Evolutionary conservation across 176 grass and related monocot genomes (phyloP).

Genomic region (Puccinellia tenuiflora): DNA sequence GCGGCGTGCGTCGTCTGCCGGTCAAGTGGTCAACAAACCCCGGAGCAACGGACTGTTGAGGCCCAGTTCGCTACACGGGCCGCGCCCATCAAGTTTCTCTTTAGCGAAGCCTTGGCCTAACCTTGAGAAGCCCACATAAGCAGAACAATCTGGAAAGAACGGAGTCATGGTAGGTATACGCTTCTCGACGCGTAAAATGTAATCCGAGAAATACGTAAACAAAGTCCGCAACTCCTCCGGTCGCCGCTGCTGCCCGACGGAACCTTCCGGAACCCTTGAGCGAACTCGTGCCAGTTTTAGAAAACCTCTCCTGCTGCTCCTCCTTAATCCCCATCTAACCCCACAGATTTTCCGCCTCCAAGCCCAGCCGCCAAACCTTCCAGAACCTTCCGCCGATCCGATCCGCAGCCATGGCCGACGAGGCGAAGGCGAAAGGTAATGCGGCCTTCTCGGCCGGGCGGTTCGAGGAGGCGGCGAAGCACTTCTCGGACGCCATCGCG

Average conservation of each 20-base stretch:
- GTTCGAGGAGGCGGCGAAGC: slow-evolving; percentile 57
- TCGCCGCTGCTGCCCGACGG: background rate
- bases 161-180: background rate
- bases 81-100: background rate
- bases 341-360: background rate
- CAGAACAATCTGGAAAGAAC: no score
- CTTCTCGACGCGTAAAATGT: background rate
- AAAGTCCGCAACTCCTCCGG: slow-evolving; percentile 25
- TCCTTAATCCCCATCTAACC: slow-evolving; percentile 12
- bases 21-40: background rate
- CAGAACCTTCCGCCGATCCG: slow-evolving; percentile 16
- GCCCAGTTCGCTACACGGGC: background rate
- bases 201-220: background rate
- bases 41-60: background rate
- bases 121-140: no score
- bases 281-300: slow-evolving; percentile 30
- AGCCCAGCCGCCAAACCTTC: slow-evolving; percentile 25
- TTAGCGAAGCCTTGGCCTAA: background rate
- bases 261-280: slow-evolving; percentile 55
- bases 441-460: slow-evolving; percentile 60
- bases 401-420: slow-evolving; percentile 64
- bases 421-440: slow-evolving; percentile 74
- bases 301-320: slow-evolving; percentile 37
- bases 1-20: background rate
- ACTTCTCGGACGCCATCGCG: slow-evolving; percentile 73